Evolutionary conservation across 441 rosid species (phyloP), one percentile per base, ranked within the genome.

Genomic region (Populus hybrid): DNA sequence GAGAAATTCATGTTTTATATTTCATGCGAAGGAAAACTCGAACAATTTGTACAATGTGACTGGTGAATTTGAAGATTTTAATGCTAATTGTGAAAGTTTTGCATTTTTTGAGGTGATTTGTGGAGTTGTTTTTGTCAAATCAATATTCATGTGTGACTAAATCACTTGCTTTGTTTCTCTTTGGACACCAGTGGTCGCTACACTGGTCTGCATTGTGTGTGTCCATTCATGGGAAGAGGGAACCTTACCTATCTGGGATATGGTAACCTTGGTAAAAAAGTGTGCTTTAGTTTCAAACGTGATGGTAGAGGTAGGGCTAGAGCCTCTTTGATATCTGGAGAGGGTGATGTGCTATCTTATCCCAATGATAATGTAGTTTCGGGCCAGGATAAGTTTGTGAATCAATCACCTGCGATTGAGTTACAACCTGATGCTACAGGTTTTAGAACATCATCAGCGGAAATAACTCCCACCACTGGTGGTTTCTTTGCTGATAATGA

Each of bases 401-500:
- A 70, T 24, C 76, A 67, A 72, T 66, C 61, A 10, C 63, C 78
- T 71, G 89, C 83, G 67, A 61, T 89, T 57, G 87, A 86, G 82
- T n/a, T 82, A 20, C 90, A 88, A 75, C 86, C 91, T 11, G 90
- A 90, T 81, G 79, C 85, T 42, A 67, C 80, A 46, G 76, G 85
- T 21, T 89, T 87, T 61, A 91, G 87, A 50, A 84, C 90, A 1
- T 87, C 87, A 74, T 85, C 91, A 50, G 89, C 95, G 0, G 93
- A 91, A 73, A 85, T 83, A 77, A 81, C 88, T 77, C 91, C 90
- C 5, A 75, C 85, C 10, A 75, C 85, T 36, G 32, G 71, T 82
- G 81, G 57, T 67, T 80, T 83, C 69, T 72, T 82, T 20, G 5
- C 77, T 69, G 86, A 86, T 70, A 85, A 85, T 82, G 94, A 87